Evolutionary conservation across 257 asterid species (phyloP).

Genomic region (Datura wrightii): DNA sequence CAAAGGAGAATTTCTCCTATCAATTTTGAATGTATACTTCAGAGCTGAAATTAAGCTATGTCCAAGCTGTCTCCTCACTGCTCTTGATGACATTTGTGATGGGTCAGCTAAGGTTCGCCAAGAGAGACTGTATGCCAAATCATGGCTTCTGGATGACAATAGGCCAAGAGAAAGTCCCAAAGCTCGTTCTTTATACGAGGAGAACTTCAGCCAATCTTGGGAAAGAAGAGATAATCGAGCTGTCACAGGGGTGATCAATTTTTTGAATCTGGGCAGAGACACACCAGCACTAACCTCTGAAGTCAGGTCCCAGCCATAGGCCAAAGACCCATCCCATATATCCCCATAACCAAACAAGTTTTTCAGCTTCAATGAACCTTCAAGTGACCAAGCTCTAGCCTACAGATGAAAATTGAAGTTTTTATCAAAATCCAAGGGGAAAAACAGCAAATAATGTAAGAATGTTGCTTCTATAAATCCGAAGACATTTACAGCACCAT

Average conservation of each 20-base stretch:
- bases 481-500: not conserved
- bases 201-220: slow-evolving; percentile 93
- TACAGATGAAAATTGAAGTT: slow-evolving; percentile 49
- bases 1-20: slow-evolving; percentile 72
- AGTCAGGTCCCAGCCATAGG: slow-evolving; percentile 85
- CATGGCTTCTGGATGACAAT: slow-evolving; percentile 71
- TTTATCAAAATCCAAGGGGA: slow-evolving; percentile 32
- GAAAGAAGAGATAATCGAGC: slow-evolving; percentile 78
- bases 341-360: slow-evolving; percentile 93
- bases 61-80: slow-evolving; percentile 97
- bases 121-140: slow-evolving; percentile 77
- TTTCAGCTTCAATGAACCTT: slow-evolving; percentile 76
- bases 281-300: slow-evolving; percentile 82
- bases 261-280: slow-evolving; percentile 74
- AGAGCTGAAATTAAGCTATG: slow-evolving; percentile 79
- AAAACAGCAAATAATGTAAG: not conserved
- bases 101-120: slow-evolving; percentile 92
- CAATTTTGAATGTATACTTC: slow-evolving; percentile 79
- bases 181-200: slow-evolving; percentile 84
- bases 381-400: slow-evolving; percentile 88
- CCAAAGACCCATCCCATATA: slow-evolving; percentile 87
- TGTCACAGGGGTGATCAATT: slow-evolving; percentile 65
- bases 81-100: slow-evolving; percentile 77
- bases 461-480: not conserved
- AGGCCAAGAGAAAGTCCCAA: slow-evolving; percentile 81